Base-by-base conservation (phyloP, 345 rosid species). In the Eucalyptus urophylla region DNA sequence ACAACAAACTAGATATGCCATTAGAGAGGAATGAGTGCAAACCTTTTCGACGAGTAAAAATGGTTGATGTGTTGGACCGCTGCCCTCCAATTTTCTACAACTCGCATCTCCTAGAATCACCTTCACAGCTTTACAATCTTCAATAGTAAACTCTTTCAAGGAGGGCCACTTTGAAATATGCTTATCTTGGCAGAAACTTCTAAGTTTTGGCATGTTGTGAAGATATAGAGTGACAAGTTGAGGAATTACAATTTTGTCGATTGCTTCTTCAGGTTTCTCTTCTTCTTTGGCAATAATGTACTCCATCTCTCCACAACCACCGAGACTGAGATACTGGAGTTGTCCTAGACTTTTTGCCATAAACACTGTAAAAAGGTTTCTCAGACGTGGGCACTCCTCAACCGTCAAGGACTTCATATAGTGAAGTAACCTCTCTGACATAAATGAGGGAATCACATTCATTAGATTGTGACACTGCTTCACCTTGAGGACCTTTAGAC, bases 181-280 rank as follows among this genome's bases (percentile, higher is more conserved):
- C 80, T 16, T 67, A 0, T 2, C 80, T 7, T 31, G 43, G 1
- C 0, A n/a, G 3, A 16, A 67, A 67, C 10, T 31, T 31, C 2
- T 67, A 1, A 31, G 3, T 5, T 67, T 67, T 31, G 11, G 43
- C 80, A 67, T 31, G 43, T 67, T 67, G 22, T 67, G 80, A 31
- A 67, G 43, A 8, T 31, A 4, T 0, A 67, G 4, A 31, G 40
- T 31, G 11, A 67, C 43, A 4, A 67, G 76, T 67, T 16, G 80
- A 31, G 80, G 22, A 67, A 67, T 16, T 67, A 31, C 2, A 31
- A 31, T 67, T 67, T 3, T 8, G 7, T 67, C 6, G 0, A 0
- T 1, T 67, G 80, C 22, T 67, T 67, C 40, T 67, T 14, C 6
- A 15, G 5, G 40, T n/a, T n/a, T 65, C 40, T n/a, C 40, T 3